A percentile compares a stretch with the other conserved stretches of the same genome.
These are phyloP conservation scores for Arthroderma uncinatum DNA, from an alignment of 2,329 filamentous ascomycete genomes.

Conservation along the genomic window DNA sequence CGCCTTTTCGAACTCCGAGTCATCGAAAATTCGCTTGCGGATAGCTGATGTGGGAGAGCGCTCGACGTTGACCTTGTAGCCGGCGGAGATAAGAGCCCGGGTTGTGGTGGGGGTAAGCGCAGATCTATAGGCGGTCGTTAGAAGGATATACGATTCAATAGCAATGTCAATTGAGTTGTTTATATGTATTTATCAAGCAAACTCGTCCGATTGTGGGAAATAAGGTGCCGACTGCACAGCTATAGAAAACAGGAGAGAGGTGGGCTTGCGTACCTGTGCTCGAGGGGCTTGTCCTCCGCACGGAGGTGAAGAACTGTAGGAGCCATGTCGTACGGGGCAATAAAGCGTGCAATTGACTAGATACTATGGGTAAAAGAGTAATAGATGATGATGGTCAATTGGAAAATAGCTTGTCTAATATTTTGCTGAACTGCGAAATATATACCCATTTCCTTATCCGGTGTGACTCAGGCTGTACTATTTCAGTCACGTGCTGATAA, in stretches of 20 bases:
- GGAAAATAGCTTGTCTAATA: neutral
- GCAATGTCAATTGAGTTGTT: neutral
- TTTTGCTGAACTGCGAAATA: neutral
- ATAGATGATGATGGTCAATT: neutral
- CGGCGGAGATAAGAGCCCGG: conserved; percentile 32
- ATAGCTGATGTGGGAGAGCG: conserved; percentile 20
- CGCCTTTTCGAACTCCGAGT: conserved; percentile 31
- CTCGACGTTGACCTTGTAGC: conserved; percentile 33
- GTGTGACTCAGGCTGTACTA: neutral
- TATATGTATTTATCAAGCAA: neutral
- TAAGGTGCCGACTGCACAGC: neutral
- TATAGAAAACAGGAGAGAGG: too few relatives aligned
- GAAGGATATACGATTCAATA: neutral
- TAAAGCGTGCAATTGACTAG: neutral
- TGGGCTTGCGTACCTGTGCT: conserved; percentile 14
- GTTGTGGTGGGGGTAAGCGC: conserved; percentile 26
- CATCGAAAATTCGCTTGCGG: conserved; percentile 28
- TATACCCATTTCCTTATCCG: neutral
- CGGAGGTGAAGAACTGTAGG: conserved; percentile 16
- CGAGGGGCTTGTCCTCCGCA: conserved; percentile 18
- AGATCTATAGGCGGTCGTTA: conserved; percentile 10
- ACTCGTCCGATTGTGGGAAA: neutral
- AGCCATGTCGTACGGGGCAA: neutral
- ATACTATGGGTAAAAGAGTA: neutral
- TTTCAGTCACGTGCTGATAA: neutral